These are phyloP conservation scores for Zostera marina DNA, from an alignment of 116 monocot species.

Conservation along the genomic window DNA sequence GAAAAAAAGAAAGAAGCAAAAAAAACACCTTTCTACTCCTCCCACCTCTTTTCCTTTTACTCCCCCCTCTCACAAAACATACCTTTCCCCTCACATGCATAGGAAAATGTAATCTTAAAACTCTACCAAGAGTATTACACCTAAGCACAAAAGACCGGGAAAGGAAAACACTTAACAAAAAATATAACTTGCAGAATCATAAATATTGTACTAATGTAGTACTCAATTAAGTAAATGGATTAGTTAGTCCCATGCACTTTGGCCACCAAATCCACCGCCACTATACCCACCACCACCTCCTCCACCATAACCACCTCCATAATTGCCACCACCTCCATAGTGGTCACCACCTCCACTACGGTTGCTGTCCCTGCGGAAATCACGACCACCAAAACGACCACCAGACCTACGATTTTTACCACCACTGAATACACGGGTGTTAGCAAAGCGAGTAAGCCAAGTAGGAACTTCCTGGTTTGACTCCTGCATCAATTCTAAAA, in stretches of 20 bases:
- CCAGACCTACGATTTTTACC: constrained; percentile 32
- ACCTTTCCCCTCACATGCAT: too few species aligned
- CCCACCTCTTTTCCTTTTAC: too few species aligned
- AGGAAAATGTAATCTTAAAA: too few species aligned
- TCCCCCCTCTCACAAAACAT: too few species aligned
- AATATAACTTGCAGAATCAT: constrained; percentile 13
- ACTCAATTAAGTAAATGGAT: constrained; percentile 1
- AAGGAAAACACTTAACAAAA: not conserved
- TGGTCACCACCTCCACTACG: constrained; percentile 16
- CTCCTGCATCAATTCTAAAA: constrained; percentile 69
- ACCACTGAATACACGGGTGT: constrained; percentile 17
- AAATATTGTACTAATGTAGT: constrained; percentile 10
- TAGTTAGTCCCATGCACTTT: constrained; percentile 78
- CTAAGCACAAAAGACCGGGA: not conserved
- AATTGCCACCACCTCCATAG: constrained; percentile 6
- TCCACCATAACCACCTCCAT: constrained; percentile 16
- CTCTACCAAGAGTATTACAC: too few species aligned
- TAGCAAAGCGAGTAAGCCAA: constrained; percentile 60
- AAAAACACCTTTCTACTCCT: too few species aligned
- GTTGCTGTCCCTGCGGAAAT: constrained; percentile 14
- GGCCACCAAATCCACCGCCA: constrained; percentile 12
- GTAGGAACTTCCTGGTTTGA: constrained; percentile 69
- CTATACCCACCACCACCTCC: constrained; percentile 6
- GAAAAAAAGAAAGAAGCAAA: too few species aligned
- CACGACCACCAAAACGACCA: constrained; percentile 39